Evolutionary conservation across 108 stramenopile species (phyloP).

Genomic region (Phaeodactylum tricornutum): DNA sequence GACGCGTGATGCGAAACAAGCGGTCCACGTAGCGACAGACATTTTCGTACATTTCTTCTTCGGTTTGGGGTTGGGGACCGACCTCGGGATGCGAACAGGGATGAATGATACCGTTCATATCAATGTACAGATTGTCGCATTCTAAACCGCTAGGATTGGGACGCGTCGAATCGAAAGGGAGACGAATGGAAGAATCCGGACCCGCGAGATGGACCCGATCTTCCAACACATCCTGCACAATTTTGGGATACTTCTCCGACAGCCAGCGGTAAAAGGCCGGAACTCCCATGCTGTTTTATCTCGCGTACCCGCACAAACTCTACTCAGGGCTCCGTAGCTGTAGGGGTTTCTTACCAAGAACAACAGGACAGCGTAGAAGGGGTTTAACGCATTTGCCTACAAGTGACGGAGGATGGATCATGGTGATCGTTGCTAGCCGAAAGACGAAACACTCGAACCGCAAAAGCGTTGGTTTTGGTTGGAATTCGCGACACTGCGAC

Average conservation of each 20-base stretch:
- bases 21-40: conserved; percentile 88
- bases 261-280: conserved; percentile 99
- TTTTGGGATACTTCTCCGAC: conserved; percentile 97
- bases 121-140: conserved; percentile 94
- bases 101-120: conserved; percentile 99
- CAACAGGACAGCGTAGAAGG: too few relatives aligned
- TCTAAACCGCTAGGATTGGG: conserved; percentile 91
- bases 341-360: too few relatives aligned
- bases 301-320: too few relatives aligned
- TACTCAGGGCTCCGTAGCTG: too few relatives aligned
- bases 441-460: too few relatives aligned
- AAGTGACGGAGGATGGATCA: too few relatives aligned
- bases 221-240: conserved; percentile 87
- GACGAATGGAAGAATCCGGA: conserved; percentile 9
- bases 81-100: conserved; percentile 95
- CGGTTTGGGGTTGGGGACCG: conserved; percentile 81
- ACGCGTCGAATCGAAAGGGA: conserved; percentile 75
- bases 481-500: too few relatives aligned
- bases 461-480: too few relatives aligned
- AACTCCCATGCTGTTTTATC: conserved; percentile 89
- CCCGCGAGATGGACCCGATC: conserved; percentile 59
- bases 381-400: too few relatives aligned
- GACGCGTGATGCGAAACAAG: conserved; percentile 70
- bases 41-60: conserved; percentile 97
- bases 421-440: too few relatives aligned